phyloP scores from a whole-genome alignment of 2,329 filamentous ascomycete species.

The Cladophialophora bantiana region DNA sequence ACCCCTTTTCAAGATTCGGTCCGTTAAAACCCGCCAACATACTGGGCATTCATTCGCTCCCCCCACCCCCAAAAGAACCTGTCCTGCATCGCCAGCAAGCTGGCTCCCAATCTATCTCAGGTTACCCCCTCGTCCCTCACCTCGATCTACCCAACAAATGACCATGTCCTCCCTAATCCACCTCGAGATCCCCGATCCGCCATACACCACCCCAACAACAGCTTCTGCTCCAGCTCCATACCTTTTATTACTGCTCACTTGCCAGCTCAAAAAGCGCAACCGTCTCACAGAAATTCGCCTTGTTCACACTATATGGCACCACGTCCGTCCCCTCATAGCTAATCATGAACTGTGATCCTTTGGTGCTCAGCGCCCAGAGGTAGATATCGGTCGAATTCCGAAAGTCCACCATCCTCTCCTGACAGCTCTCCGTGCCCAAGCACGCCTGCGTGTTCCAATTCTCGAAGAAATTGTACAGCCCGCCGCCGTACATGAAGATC shows the following conservation, averaged over 20 bases:
- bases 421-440: constrained; percentile 42
- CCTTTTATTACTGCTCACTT: constrained; percentile 17
- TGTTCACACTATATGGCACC: constrained; percentile 38
- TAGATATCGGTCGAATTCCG: constrained; percentile 36
- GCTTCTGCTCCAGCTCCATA: not conserved
- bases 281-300: constrained; percentile 37
- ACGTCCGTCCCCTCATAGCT: constrained; percentile 36
- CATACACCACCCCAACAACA: not conserved
- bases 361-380: constrained; percentile 38
- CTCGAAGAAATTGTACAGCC: constrained; percentile 70
- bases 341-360: constrained; percentile 38
- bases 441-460: constrained; percentile 53
- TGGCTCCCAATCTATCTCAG: not conserved
- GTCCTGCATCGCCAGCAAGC: not conserved
- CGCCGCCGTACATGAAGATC: constrained; percentile 68
- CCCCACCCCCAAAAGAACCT: not conserved
- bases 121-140: not conserved
- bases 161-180: not conserved
- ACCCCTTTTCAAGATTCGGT: not conserved
- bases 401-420: constrained; percentile 39
- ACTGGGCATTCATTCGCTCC: not conserved
- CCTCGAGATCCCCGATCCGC: not conserved
- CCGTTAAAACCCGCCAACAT: not conserved
- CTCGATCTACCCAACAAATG: not conserved
- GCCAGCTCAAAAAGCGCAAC: constrained; percentile 38